Evolutionary conservation across 768 basidiomycete species (phyloP), one percentile per base, ranked within the genome.

Genomic region (Fomitopsis serialis): DNA sequence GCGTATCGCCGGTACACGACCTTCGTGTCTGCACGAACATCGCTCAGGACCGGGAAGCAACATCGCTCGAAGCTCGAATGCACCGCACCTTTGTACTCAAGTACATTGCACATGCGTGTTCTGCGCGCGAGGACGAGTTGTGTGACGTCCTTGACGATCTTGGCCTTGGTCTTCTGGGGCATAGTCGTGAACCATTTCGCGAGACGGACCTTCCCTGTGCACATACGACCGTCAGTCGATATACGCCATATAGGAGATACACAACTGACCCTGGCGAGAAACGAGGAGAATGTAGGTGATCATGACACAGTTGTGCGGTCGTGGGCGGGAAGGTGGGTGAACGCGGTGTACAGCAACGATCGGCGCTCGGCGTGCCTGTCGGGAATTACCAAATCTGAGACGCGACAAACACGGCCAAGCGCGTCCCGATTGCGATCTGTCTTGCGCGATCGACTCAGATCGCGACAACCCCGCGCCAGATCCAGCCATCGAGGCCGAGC

Each of bases 101-200:
- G 70, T 63, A 98, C 88, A 71, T 98, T 98, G 67, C 93, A 97
- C 92, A 93, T 95, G 52, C 88, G 78, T 47, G 89, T 90, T 54
- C 89, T 78, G 48, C 96, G 80, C 48, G 86, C 89, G 43, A 96
- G 76, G 27, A 98, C 93, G 34, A 97, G 79, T 69, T 94, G 92
- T 1, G 93, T 95, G 27, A 98, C 89, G 65, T 98, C 96, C 72
- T 92, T 94, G 58, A 97, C 85, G 64, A 96, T 93, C 79, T 94
- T 96, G 51, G 80, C 78, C 69, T 92, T 95, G 34, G 75, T 74
- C 69, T 93, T 92, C 21, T 85, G 75, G 27, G 88, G 74, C 70
- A 94, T 77, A 1, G 96, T 90, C 19, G 82, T 78, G 68, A 92
- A 98, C 96, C 96, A 98, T 79, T 98, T 98, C 27, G 93, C 85